Evolutionary conservation across 2,329 filamentous ascomycete species (phyloP).

Genomic region (Coniella vitis): DNA sequence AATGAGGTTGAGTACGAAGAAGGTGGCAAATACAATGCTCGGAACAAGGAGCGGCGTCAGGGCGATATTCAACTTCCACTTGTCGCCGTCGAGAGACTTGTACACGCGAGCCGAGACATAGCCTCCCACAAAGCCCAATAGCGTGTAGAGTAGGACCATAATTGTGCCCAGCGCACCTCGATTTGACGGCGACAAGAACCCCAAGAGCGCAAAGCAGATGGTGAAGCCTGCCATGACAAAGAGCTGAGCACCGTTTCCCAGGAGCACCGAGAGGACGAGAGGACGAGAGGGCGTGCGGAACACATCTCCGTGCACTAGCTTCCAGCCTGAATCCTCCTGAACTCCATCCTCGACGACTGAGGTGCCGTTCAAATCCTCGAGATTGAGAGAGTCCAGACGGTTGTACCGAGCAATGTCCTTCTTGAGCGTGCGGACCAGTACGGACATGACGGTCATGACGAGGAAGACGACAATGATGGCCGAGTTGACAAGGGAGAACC

Average conservation of each 20-base stretch:
- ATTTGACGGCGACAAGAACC: slow-evolving; percentile 92
- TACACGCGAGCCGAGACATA: slow-evolving; percentile 88
- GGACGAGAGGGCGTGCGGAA: slow-evolving; percentile 83
- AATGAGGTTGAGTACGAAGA: slow-evolving; percentile 94
- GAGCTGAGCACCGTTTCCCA: slow-evolving; percentile 90
- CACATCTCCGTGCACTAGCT: slow-evolving; percentile 93
- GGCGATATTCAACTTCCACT: slow-evolving; percentile 90
- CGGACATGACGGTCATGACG: slow-evolving; percentile 85
- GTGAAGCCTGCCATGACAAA: slow-evolving; percentile 97
- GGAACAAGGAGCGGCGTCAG: slow-evolving; percentile 83
- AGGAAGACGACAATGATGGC: slow-evolving; percentile 91
- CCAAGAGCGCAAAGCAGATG: slow-evolving; percentile 85
- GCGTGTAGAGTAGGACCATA: slow-evolving; percentile 85
- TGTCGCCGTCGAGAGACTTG: slow-evolving; percentile 86
- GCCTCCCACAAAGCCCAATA: slow-evolving; percentile 87
- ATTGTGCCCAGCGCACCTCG: slow-evolving; percentile 89
- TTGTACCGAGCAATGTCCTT: slow-evolving; percentile 98
- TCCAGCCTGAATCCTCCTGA: slow-evolving; percentile 97
- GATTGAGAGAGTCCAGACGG: slow-evolving; percentile 79
- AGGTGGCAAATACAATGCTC: slow-evolving; percentile 74
- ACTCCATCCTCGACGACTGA: slow-evolving; percentile 82
- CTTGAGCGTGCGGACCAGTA: slow-evolving; percentile 77
- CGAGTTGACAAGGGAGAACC: slow-evolving; percentile 97
- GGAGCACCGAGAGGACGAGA: slow-evolving; percentile 75
- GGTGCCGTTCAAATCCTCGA: slow-evolving; percentile 81